These are phyloP conservation scores for Asterionellopsis glacialis DNA, from an alignment of 108 stramenopile species.

Conservation along the genomic window DNA sequence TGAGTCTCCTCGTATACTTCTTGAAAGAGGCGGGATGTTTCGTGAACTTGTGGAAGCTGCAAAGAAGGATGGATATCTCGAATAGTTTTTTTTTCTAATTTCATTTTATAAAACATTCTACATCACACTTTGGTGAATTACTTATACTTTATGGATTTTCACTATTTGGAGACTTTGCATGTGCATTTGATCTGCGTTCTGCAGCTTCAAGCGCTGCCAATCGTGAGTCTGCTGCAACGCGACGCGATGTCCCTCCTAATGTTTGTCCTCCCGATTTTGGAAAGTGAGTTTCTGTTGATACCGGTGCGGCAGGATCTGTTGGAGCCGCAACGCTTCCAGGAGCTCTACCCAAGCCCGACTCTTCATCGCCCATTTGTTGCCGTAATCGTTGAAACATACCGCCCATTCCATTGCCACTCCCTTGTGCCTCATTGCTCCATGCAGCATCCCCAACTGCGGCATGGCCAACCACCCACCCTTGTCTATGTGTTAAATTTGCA, in stretches of 20 bases:
- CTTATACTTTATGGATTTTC: background rate
- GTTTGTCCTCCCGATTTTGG: constrained; percentile 17
- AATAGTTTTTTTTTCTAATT: background rate
- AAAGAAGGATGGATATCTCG: constrained; percentile 3
- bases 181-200: constrained; percentile 16
- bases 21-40: constrained; percentile 66
- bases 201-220: constrained; percentile 34
- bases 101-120: background rate
- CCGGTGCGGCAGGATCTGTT: constrained; percentile 4
- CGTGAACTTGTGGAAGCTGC: constrained; percentile 63
- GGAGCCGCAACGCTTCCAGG: constrained; percentile 12
- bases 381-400: constrained; percentile 5
- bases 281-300: constrained; percentile 4
- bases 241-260: constrained; percentile 23
- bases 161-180: background rate
- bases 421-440: constrained; percentile 25
- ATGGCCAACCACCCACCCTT: constrained; percentile 38
- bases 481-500: constrained; percentile 14
- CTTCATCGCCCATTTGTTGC: constrained; percentile 2
- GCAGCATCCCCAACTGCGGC: constrained; percentile 32
- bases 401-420: background rate
- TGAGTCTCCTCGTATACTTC: constrained; percentile 56
- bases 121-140: too few species aligned
- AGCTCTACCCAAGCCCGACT: constrained; percentile 1
- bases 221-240: constrained; percentile 24